phyloP scores from a whole-genome alignment of 1,139 yeast species.

The Eremothecium coryli region DNA sequence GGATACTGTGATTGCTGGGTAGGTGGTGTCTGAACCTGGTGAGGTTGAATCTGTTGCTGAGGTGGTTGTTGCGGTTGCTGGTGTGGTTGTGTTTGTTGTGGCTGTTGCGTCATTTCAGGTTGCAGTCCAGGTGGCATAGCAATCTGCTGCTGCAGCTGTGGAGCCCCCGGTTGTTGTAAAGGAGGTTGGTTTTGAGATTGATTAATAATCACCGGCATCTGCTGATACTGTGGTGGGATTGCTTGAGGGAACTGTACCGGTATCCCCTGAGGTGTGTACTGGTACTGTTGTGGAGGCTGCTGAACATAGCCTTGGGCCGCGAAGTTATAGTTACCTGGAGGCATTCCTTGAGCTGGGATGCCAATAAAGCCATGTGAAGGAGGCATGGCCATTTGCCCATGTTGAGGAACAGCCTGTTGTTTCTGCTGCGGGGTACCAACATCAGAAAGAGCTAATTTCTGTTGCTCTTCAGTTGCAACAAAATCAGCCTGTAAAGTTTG shows the following conservation, averaged over 20 bases:
- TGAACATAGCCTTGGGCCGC: slow-evolving; percentile 8
- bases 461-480: slow-evolving; percentile 10
- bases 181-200: slow-evolving; percentile 13
- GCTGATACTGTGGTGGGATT: slow-evolving; percentile 11
- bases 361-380: slow-evolving; percentile 15
- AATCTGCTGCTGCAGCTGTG: slow-evolving; percentile 12
- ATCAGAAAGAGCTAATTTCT: slow-evolving; percentile 11
- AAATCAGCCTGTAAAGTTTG: background rate
- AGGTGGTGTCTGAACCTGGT: slow-evolving; percentile 12
- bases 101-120: slow-evolving; percentile 9
- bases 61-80: slow-evolving; percentile 13
- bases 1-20: slow-evolving; percentile 6
- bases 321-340: slow-evolving; percentile 7
- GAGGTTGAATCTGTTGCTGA: slow-evolving; percentile 18
- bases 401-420: slow-evolving; percentile 11
- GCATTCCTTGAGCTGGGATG: slow-evolving; percentile 10
- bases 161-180: slow-evolving; percentile 18
- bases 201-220: slow-evolving; percentile 13
- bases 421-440: slow-evolving; percentile 17
- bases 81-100: slow-evolving; percentile 13
- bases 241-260: slow-evolving; percentile 7
- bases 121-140: slow-evolving; percentile 11
- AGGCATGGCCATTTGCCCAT: slow-evolving; percentile 14
- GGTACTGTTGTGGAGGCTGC: slow-evolving; percentile 7
- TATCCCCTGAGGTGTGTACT: slow-evolving; percentile 6